Conservation (phyloP, 129 eudicot genomes). For the Lonicera japonica region DNA sequence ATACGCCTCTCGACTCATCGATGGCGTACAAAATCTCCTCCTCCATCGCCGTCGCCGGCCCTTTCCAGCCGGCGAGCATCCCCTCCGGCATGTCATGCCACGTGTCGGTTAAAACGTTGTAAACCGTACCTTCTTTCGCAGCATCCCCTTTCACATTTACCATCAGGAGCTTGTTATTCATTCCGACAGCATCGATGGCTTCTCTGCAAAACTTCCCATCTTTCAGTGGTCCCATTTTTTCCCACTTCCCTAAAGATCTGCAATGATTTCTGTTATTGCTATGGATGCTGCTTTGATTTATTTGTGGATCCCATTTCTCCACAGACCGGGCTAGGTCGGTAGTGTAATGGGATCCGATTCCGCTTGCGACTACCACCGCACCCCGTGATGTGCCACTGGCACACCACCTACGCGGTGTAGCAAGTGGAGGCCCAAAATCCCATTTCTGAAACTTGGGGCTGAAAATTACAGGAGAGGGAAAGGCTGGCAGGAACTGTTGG, state of each 20-base stretch:
- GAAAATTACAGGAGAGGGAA: conserved; percentile 54
- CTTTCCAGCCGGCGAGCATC: conserved; percentile 80
- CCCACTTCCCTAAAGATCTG: conserved; percentile 27
- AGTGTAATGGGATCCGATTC: conserved; percentile 57
- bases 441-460: conserved; percentile 22
- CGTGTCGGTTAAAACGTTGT: conserved; percentile 34
- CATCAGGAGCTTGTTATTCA: conserved; percentile 55
- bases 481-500: conserved; percentile 47
- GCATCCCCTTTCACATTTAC: conserved; percentile 69
- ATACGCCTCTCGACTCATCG: conserved; percentile 47
- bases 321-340: conserved; percentile 54
- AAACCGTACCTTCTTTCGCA: conserved; percentile 63
- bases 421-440: conserved; percentile 63
- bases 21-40: conserved; percentile 56
- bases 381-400: conserved; percentile 38
- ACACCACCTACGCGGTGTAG: conserved; percentile 75
- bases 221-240: conserved; percentile 30
- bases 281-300: neutral
- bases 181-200: conserved; percentile 73
- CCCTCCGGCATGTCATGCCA: conserved; percentile 68
- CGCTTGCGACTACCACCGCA: conserved; percentile 60
- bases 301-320: conserved; percentile 52
- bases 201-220: conserved; percentile 63
- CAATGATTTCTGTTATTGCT: too few species aligned
- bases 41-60: conserved; percentile 79